Conservation (phyloP, 306 rosid genomes). For the Argentina anserina region DNA sequence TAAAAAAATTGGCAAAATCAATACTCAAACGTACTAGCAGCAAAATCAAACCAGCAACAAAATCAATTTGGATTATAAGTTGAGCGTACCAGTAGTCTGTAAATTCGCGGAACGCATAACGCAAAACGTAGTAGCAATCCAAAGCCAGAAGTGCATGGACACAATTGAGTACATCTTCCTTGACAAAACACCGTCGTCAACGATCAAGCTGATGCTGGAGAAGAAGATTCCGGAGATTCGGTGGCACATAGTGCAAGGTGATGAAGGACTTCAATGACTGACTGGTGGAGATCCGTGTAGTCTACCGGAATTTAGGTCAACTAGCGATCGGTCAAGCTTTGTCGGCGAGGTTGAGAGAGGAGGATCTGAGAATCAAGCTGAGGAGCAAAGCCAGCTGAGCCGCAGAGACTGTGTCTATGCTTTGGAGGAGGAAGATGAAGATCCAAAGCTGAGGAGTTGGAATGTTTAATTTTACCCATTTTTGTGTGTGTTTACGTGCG, state of each 20-base stretch:
- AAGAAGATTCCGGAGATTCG: conserved; percentile 95
- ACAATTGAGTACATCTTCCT: conserved; percentile 60
- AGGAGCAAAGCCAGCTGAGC: conserved; percentile 97
- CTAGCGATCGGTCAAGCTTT: conserved; percentile 93
- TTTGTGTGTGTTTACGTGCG: too few relatives aligned
- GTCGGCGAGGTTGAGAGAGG: conserved; percentile 91
- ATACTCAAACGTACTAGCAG: too few relatives aligned
- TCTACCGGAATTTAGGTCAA: conserved; percentile 86
- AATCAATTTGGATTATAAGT: too few relatives aligned
- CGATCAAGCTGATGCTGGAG: conserved; percentile 83
- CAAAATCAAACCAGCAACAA: too few relatives aligned
- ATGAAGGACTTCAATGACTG: conserved; percentile 91
- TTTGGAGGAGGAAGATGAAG: conserved; percentile 85
- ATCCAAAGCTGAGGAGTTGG: too few relatives aligned
- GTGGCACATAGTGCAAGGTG: conserved; percentile 74
- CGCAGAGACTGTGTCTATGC: conserved; percentile 86
- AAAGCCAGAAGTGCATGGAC: conserved; percentile 76
- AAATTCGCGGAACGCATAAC: too few relatives aligned
- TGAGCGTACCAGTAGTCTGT: too few relatives aligned
- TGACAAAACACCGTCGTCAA: conserved; percentile 66
- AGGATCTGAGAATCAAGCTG: conserved; percentile 97
- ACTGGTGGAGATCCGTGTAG: conserved; percentile 96
- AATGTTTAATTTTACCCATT: too few relatives aligned
- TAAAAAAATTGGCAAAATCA: too few relatives aligned
- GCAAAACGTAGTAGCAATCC: too few relatives aligned